These are phyloP conservation scores for Potentilla sterilis DNA, from an alignment of 306 rosid species.

Conservation along the genomic window DNA sequence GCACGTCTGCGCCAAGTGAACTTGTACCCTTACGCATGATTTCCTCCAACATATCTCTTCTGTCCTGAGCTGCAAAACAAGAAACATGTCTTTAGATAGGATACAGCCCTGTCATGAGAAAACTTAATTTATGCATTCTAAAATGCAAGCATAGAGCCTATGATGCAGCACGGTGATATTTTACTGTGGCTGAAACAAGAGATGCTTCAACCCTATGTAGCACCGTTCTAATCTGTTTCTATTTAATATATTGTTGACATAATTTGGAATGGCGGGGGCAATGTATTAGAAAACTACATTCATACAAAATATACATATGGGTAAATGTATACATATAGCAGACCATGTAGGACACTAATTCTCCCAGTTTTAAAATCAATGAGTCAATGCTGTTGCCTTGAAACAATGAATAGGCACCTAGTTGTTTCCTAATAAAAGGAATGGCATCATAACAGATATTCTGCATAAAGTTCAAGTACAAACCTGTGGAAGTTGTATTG, in stretches of 20 bases:
- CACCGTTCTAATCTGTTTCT: background rate
- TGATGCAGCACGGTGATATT: background rate
- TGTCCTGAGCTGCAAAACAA: slow-evolving; percentile 90
- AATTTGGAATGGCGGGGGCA: background rate
- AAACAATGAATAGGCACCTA: background rate
- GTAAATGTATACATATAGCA: background rate
- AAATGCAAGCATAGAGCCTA: background rate
- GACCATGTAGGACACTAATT: background rate
- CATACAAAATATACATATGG: background rate
- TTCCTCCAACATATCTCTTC: slow-evolving; percentile 96
- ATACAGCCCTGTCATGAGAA: background rate
- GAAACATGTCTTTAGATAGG: slow-evolving; percentile 10
- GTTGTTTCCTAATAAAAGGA: background rate
- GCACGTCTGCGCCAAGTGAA: slow-evolving; percentile 93
- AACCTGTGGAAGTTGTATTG: slow-evolving; percentile 99
- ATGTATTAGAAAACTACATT: background rate
- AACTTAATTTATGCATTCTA: background rate
- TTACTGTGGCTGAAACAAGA: background rate
- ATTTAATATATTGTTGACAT: background rate
- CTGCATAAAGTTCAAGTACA: slow-evolving; percentile 32
- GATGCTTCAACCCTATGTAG: background rate
- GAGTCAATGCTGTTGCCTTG: background rate
- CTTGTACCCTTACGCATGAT: slow-evolving; percentile 98
- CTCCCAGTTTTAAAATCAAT: background rate
- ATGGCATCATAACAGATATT: slow-evolving; percentile 3